phyloP scores from a whole-genome alignment of 2,329 filamentous ascomycete genomes.

The Macroventuria anomochaeta region DNA sequence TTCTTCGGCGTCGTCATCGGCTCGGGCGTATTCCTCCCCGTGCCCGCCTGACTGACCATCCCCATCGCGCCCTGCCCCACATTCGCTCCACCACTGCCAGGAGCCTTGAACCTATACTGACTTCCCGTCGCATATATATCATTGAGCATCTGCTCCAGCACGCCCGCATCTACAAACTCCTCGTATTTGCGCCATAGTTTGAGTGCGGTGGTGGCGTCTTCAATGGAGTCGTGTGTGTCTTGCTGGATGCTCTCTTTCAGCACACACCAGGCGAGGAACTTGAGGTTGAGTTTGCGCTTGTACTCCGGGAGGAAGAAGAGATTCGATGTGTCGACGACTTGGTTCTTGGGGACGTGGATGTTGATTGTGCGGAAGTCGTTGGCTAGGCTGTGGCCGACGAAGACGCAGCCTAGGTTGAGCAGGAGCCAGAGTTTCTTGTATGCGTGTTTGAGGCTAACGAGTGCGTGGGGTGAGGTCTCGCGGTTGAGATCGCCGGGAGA shows the following conservation, averaged over 20 bases:
- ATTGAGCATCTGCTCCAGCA: slow-evolving; percentile 81
- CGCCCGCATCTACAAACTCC: slow-evolving; percentile 85
- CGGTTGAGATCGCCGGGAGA: slow-evolving; percentile 83
- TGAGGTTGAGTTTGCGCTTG: slow-evolving; percentile 84
- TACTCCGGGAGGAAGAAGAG: slow-evolving; percentile 84
- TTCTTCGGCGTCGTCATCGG: slow-evolving; percentile 61
- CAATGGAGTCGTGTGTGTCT: slow-evolving; percentile 91
- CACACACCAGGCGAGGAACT: slow-evolving; percentile 86
- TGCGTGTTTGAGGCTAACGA: slow-evolving; percentile 85
- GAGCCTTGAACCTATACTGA: slow-evolving; percentile 55
- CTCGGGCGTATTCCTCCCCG: slow-evolving; percentile 63
- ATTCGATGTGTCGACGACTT: slow-evolving; percentile 93
- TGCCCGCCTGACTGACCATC: slow-evolving; percentile 2
- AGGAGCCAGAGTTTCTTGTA: slow-evolving; percentile 99
- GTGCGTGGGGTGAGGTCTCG: slow-evolving; percentile 76
- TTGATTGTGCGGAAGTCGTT: slow-evolving; percentile 99
- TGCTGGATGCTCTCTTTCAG: slow-evolving; percentile 94
- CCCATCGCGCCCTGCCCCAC: slow-evolving; percentile 17
- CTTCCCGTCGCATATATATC: slow-evolving; percentile 78
- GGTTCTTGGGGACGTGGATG: slow-evolving; percentile 87
- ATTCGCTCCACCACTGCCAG: slow-evolving; percentile 31
- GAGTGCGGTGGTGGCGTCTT: slow-evolving; percentile 89
- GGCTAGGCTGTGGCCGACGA: slow-evolving; percentile 90
- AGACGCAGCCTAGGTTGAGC: slow-evolving; percentile 90
- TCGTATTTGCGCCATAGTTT: slow-evolving; percentile 89